phyloP scores from a whole-genome alignment of 768 basidiomycete species.

The Kwoniella sp. region DNA sequence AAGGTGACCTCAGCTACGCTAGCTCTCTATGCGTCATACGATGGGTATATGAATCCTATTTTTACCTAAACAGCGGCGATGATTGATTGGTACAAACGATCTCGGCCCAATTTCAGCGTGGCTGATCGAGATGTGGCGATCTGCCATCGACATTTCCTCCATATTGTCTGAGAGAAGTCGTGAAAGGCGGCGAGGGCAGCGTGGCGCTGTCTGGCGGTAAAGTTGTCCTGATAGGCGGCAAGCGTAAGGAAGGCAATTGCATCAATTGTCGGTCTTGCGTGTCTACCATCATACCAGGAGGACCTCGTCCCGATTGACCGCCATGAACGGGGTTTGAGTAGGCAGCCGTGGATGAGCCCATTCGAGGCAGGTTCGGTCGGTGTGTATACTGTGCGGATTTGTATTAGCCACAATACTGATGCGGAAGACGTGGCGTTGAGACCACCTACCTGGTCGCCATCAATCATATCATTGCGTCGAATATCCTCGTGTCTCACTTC shows the following conservation, averaged over 20 bases:
- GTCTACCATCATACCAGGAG: neutral
- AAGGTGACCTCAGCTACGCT: no score
- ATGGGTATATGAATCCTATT: no score
- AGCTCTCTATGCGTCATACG: no score
- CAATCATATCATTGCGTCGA: neutral
- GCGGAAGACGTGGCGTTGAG: no score
- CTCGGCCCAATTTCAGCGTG: no score
- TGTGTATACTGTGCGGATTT: neutral
- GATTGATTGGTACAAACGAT: no score
- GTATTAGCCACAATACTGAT: no score
- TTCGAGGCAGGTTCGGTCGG: conserved; percentile 2
- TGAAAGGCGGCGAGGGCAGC: conserved; percentile 10
- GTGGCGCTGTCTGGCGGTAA: conserved; percentile 7
- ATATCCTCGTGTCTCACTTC: conserved; percentile 6
- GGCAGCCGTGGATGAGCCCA: neutral
- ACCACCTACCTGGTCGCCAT: conserved; percentile 6
- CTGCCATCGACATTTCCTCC: neutral
- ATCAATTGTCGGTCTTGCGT: neutral
- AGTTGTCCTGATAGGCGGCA: conserved; percentile 22
- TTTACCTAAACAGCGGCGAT: no score
- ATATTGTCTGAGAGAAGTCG: neutral
- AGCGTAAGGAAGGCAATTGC: conserved; percentile 19
- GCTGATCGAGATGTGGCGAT: neutral
- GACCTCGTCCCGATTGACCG: neutral
- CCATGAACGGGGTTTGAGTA: neutral